Base-by-base conservation (phyloP, 164 flowering plant species). In the Nelumbo lutea region DNA sequence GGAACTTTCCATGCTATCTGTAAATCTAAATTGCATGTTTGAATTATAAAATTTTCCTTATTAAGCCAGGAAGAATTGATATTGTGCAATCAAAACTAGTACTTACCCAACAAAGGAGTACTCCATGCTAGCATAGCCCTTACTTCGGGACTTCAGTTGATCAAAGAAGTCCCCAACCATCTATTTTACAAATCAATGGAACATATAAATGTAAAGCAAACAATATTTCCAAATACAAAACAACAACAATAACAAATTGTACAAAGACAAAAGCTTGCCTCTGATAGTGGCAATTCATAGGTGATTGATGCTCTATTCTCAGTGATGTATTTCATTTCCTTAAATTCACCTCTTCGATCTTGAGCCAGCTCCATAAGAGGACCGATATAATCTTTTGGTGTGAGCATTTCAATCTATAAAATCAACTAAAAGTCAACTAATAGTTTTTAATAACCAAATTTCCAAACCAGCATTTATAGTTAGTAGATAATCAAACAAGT, bases 41-140 rank as follows among this genome's bases (percentile, higher is more conserved):
- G 51, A 14, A 65, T 27, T 10, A 52, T 11, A 15, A 45, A 9
- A 9, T n/a, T 50, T 64, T 40, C 67, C 1, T 50, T 41, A 55
- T 53, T 66, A 4, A 15, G 2, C 5, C 9, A 9, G 13, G 61
- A 55, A 50, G 14, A 7, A 9, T 2, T 57, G 15, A 57, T 15
- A n/a, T 42, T 42, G 2, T 38, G 39, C 48, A 7, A 40, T 58
- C 47, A 74, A 55, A 44, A 67, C 38, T 14, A 42, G 59, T 9
- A 68, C 57, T 71, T 85, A 95, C 97, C 94, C 99, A 10, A 82
- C 13, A 78, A 95, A 80, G 55, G 86, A 78, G 77, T 95, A 95
- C 66, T 95, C 99, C 99, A 95, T 90, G 88, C 99, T 95, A 70
- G 96, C 99, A 83, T 92, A 95, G 59, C 99, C 99, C 79, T 92